A percentile compares a stretch with the other conserved stretches of the same genome.
phyloP scores from a whole-genome alignment of 106 monocot species.

The Acanthochlamys bracteata region DNA sequence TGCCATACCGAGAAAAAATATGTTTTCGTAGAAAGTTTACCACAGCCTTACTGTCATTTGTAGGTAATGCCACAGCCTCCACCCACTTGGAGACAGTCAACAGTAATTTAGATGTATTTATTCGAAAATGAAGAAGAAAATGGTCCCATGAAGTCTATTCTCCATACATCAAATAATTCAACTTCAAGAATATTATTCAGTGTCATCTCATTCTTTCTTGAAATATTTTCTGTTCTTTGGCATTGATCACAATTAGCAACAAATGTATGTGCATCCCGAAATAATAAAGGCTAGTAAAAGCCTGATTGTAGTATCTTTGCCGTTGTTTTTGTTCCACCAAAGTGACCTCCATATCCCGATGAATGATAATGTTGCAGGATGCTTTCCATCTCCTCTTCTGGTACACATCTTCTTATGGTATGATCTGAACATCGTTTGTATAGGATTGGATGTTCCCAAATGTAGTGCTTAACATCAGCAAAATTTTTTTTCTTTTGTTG shows the following conservation, averaged over 20 bases:
- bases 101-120: not conserved
- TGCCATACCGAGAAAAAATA: constrained; percentile 2
- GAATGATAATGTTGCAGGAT: not conserved
- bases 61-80: not conserved
- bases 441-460: not conserved
- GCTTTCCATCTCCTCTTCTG: not conserved
- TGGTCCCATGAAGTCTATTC: not conserved
- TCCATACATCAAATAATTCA: constrained; percentile 2
- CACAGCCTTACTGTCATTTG: not conserved
- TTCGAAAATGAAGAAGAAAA: not conserved
- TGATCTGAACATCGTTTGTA: not conserved
- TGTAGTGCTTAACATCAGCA: not conserved
- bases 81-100: not conserved
- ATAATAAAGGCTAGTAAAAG: not conserved
- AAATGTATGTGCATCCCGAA: not conserved
- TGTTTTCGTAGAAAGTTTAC: not conserved
- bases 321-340: not conserved
- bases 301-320: not conserved
- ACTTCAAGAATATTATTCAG: not conserved
- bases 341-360: not conserved
- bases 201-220: not conserved
- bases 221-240: not conserved
- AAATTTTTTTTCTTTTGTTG: constrained; percentile 4
- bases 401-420: constrained; percentile 1
- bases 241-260: not conserved